A percentile compares a stretch with the other conserved stretches of the same genome.
Evolutionary conservation across 495 filamentous ascomycete species (phyloP).

Genomic region (Aspergillus wentii): DNA sequence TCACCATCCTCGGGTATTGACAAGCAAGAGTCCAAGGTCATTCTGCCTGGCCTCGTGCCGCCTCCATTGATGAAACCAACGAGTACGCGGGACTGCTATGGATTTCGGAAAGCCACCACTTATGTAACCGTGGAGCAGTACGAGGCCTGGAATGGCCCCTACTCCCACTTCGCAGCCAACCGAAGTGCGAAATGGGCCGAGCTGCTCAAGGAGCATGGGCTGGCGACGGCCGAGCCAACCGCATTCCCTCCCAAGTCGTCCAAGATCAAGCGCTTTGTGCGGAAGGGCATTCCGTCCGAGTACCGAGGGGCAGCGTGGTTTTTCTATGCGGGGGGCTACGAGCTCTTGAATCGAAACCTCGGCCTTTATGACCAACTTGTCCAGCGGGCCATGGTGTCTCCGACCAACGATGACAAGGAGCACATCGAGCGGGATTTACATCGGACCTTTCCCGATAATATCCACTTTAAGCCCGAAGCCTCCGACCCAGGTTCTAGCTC

Average conservation of each 20-base stretch:
- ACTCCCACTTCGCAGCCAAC: conserved; percentile 62
- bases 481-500: conserved; percentile 17
- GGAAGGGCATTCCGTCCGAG: conserved; percentile 93
- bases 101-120: conserved; percentile 83
- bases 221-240: conserved; percentile 65
- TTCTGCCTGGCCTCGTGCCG: conserved; percentile 37
- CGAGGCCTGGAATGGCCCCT: conserved; percentile 72
- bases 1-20: too few species aligned
- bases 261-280: conserved; percentile 82
- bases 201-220: conserved; percentile 69
- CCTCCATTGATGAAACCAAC: conserved; percentile 28
- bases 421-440: conserved; percentile 93
- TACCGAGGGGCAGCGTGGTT: conserved; percentile 95
- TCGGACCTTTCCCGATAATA: conserved; percentile 93
- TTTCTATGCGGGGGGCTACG: conserved; percentile 89
- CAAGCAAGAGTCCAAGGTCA: conserved; percentile 34
- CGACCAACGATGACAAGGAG: conserved; percentile 69
- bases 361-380: conserved; percentile 72
- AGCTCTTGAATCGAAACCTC: conserved; percentile 63
- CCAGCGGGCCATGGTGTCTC: conserved; percentile 54
- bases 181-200: conserved; percentile 76
- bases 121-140: conserved; percentile 73
- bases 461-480: conserved; percentile 77
- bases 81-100: conserved; percentile 70
- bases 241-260: conserved; percentile 73